phyloP scores from a whole-genome alignment of 2,329 filamentous ascomycete species.

The Botrytis fabae region DNA sequence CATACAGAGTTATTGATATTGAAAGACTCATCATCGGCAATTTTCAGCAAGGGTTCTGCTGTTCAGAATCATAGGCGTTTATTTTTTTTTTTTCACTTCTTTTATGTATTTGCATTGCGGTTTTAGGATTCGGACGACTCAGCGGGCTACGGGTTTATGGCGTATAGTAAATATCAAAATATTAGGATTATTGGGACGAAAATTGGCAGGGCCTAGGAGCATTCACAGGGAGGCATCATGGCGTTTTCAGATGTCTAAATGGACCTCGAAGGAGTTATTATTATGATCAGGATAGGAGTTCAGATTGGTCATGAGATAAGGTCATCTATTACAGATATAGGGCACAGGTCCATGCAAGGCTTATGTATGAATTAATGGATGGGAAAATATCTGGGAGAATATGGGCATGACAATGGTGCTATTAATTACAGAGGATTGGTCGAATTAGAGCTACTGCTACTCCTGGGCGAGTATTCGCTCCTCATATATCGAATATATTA shows the following conservation, averaged over 20 bases:
- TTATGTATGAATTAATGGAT: constrained; percentile 17
- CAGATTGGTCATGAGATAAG: not conserved
- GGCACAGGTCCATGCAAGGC: not conserved
- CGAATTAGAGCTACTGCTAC: not conserved
- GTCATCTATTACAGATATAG: not conserved
- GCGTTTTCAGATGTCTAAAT: not conserved
- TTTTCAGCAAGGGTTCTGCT: constrained; percentile 27
- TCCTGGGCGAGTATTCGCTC: not conserved
- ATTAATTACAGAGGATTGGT: not conserved
- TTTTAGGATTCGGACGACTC: not conserved
- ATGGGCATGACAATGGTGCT: not conserved
- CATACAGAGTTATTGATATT: constrained; percentile 55
- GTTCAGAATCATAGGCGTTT: constrained; percentile 10
- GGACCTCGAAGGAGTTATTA: not conserved
- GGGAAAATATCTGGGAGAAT: not conserved
- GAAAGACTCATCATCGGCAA: constrained; percentile 50
- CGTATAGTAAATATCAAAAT: not conserved
- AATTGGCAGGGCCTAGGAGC: not conserved
- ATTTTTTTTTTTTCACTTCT: not conserved
- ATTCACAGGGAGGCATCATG: not conserved
- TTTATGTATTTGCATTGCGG: constrained; percentile 9
- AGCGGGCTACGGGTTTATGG: constrained; percentile 5
- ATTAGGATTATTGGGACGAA: not conserved
- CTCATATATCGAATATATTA: not conserved
- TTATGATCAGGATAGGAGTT: constrained; percentile 6